phyloP scores from a whole-genome alignment of 1,139 yeast species.

The Geotrichum bryndzae region DNA sequence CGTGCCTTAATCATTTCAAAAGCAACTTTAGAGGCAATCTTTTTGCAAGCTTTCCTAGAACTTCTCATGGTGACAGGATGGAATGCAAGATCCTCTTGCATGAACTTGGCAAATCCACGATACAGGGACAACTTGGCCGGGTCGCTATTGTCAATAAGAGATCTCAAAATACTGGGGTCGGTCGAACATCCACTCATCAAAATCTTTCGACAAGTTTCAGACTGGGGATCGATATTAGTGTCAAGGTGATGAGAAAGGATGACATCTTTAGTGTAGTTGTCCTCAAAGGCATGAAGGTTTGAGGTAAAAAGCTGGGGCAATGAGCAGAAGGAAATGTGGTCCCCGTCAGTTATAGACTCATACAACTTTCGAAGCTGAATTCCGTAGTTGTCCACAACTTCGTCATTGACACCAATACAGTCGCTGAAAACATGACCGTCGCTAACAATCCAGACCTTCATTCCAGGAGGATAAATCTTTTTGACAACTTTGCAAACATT shows the following conservation, averaged over 20 bases:
- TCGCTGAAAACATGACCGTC: constrained; percentile 20
- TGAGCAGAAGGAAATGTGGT: constrained; percentile 13
- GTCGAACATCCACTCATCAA: constrained; percentile 18
- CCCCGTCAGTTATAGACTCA: constrained; percentile 9
- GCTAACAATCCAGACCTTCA: constrained; percentile 18
- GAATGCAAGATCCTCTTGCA: constrained; percentile 17
- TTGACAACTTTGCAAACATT: constrained; percentile 12
- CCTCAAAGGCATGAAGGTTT: constrained; percentile 12
- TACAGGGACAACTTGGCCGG: constrained; percentile 19
- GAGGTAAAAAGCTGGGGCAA: constrained; percentile 18
- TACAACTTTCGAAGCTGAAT: constrained; percentile 12
- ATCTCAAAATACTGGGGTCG: constrained; percentile 15
- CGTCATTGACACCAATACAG: constrained; percentile 19
- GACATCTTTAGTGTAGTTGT: constrained; percentile 10
- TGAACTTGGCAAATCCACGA: constrained; percentile 18
- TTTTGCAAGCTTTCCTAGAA: constrained; percentile 14
- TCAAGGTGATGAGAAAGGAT: constrained; percentile 15
- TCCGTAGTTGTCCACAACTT: constrained; percentile 16
- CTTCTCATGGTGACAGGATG: constrained; percentile 11
- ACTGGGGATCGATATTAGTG: constrained; percentile 13
- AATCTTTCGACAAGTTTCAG: constrained; percentile 18
- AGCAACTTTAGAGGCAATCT: constrained; percentile 18
- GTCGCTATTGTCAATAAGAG: constrained; percentile 17
- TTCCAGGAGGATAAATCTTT: constrained; percentile 16
- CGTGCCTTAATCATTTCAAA: constrained; percentile 19